Evolutionary conservation across 169 alveolate species (phyloP), one percentile per base, ranked within the genome.

Genomic region (Plasmodium gaboni): DNA sequence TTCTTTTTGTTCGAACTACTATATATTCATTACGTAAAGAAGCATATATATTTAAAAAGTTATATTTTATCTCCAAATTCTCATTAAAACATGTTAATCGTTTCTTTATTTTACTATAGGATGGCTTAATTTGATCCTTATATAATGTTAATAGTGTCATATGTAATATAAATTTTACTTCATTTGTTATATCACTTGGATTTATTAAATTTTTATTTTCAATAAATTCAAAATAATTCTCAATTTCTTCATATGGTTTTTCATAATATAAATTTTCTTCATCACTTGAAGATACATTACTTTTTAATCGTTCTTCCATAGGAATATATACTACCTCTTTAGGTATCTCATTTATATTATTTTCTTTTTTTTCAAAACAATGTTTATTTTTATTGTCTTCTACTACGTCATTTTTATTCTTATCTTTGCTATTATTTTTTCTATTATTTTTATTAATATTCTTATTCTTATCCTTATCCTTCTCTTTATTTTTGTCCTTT

Each of bases 71-170:
- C 32, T 73, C 50, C 6, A 1, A 19, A 51, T 46, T 46, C 13
- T 73, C 72, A 19, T 73, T 59, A 46, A 73, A 55, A 13, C 42
- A 24, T 2, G 28, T 44, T 57, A 73, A 46, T 38, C 87, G 0
- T 4, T 73, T 12, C 10, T 57, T 73, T 19, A 73, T 73, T 15
- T 22, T 53, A 3, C 69, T 32, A 19, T 73, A 73, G 0, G 87
- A 9, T 53, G 87, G 87, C n/a, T 55, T 73, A 22, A 73, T 28
- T 57, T 73, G 87, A 46, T 73, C 87, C 9, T 12, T 73, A 46
- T 73, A 73, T 8, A 73, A 61, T 6, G 87, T 73, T 57, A 73
- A 55, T 15, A 73, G 24, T 1, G 87, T 73, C 87, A 73, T 73
- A 61, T 73, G 87, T 17, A 73, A 5, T 13, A 73, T 73, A 19